Conservation (phyloP, 1,284 basidiomycete species). For the Pulveroboletus sp. region DNA sequence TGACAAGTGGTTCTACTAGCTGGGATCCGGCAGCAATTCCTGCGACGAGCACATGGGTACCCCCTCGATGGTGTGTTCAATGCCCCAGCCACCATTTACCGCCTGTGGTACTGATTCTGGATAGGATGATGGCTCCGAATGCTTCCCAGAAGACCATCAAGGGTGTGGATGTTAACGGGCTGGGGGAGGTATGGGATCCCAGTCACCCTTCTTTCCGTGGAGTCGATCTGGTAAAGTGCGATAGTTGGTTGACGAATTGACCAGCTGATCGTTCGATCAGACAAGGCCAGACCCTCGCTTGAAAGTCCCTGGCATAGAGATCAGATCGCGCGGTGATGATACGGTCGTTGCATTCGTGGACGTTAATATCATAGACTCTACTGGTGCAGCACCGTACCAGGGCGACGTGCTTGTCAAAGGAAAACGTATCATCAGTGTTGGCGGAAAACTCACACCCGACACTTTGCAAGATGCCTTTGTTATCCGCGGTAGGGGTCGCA, state of each 20-base stretch:
- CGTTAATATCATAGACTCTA: conserved; percentile 38
- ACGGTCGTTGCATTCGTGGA: conserved; percentile 31
- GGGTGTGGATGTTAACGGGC: conserved; percentile 16
- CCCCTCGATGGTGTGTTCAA: conserved; percentile 26
- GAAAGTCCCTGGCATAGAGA: conserved; percentile 31
- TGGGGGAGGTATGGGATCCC: conserved; percentile 31
- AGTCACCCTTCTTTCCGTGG: conserved; percentile 25
- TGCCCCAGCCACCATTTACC: accelerated
- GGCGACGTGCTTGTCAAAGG: conserved; percentile 38
- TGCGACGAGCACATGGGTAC: conserved; percentile 27
- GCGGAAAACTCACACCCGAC: conserved; percentile 21
- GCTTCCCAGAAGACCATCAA: background rate
- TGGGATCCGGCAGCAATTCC: conserved; percentile 31
- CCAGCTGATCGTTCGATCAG: conserved; percentile 11
- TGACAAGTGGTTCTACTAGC: conserved; percentile 13
- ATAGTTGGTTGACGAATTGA: background rate
- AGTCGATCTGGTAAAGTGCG: conserved; percentile 21
- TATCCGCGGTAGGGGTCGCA: conserved; percentile 31
- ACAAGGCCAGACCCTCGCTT: conserved; percentile 27
- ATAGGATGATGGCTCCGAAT: conserved; percentile 26
- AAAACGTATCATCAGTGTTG: conserved; percentile 34
- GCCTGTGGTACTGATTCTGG: background rate
- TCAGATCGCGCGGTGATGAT: conserved; percentile 25
- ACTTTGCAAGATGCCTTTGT: conserved; percentile 20
- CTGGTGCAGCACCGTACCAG: conserved; percentile 30